Evolutionary conservation across 371 early-diverging fungal species (phyloP), one percentile per base, ranked within the genome.

Genomic region (Capillidium rhysosporum): DNA sequence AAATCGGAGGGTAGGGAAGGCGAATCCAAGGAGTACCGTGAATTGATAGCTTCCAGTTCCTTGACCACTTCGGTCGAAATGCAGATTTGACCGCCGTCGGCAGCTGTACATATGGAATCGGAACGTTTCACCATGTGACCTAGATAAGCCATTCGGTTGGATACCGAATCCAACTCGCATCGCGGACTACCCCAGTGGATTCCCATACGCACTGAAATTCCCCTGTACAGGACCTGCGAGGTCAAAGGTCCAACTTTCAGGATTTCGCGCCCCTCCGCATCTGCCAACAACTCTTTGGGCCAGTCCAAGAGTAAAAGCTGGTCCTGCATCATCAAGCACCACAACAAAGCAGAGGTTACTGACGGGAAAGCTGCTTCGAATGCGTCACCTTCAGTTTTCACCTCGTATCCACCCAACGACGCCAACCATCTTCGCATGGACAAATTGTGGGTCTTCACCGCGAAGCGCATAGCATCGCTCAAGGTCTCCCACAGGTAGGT

Each of bases 341-440:
- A 95, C 12, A 88, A 65, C 55, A 92, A 65, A 1, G 96, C 96
- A 18, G 81, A 74, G 2, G 84, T 71, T 1, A 86, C 80, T 45
- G 85, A 81, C 26, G 86, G 82, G 67, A 95, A 95, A 54, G 83
- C 82, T 23, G 92, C 90, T 87, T 92, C 92, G 61, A 93, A 86
- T 1, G 92, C 92, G 62, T 95, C 96, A 40, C 96, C 96, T 71
- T 95, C 96, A 1, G 92, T 93, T 63, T 95, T 95, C 46, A 95
- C 96, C 62, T 95, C 96, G 60, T 93, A 95, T 18, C 96, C 96
- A 34, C 90, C 90, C 38, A 82, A 77, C 40, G 74, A 75, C 41
- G 84, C 72, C 40, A 95, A 66, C 30, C 82, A 76, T 46, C 83
- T 73, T 8, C 96, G 74, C 88, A 95, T 88, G 3, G 82, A 74